phyloP scores from a whole-genome alignment of 176 grass and related monocot species.

The Cenchrus americanus region DNA sequence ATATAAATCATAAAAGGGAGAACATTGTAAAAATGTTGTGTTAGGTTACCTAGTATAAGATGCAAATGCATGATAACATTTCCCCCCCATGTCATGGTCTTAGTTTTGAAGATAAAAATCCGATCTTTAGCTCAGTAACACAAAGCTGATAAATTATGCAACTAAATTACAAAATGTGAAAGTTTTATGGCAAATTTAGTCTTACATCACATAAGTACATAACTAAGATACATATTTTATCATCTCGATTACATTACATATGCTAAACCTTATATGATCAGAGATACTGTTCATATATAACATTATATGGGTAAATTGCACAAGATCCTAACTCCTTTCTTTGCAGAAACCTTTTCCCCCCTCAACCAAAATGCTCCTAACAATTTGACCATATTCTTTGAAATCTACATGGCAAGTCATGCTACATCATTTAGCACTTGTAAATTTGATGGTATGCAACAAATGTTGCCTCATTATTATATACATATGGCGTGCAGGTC shows the following conservation, averaged over 20 bases:
- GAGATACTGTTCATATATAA: neutral
- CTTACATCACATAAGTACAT: neutral
- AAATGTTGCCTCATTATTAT: neutral
- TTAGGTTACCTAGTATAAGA: neutral
- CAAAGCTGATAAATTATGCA: neutral
- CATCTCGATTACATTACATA: neutral
- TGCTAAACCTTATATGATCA: neutral
- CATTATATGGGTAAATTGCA: neutral
- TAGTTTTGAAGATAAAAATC: neutral
- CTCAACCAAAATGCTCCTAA: neutral
- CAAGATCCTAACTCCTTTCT: neutral
- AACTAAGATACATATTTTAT: neutral
- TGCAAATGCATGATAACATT: neutral
- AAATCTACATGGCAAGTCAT: neutral
- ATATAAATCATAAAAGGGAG: neutral
- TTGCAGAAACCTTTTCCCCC: neutral
- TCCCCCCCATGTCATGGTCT: neutral
- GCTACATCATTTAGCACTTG: neutral
- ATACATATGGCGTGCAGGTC: neutral
- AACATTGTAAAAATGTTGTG: neutral
- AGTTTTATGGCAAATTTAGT: neutral
- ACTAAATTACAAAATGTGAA: neutral
- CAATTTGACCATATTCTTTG: neutral
- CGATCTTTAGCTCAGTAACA: neutral
- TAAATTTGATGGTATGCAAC: too few relatives aligned